phyloP scores from a whole-genome alignment of 2,329 filamentous ascomycete genomes.

The Tetracladium maxilliforme region DNA sequence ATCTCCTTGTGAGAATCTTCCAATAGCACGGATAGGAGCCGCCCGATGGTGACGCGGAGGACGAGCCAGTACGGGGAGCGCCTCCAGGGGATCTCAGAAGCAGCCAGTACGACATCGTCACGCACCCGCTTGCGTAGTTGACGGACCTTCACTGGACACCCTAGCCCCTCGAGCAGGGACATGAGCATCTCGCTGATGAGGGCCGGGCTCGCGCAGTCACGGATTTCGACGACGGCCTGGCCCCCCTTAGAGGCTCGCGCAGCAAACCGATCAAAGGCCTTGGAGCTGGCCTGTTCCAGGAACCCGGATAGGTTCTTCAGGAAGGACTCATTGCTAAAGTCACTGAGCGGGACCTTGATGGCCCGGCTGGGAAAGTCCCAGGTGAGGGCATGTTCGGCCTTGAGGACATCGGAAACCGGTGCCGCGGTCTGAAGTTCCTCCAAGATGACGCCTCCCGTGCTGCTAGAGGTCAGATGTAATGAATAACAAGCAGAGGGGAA shows the following conservation, averaged over 20 bases:
- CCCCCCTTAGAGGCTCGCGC: conserved; percentile 36
- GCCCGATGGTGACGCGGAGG: conserved; percentile 39
- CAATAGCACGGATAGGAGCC: conserved; percentile 27
- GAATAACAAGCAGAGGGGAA: conserved; percentile 2
- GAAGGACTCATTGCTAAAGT: conserved; percentile 25
- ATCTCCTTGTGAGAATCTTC: conserved; percentile 20
- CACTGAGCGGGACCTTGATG: conserved; percentile 24
- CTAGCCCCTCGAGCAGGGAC: conserved; percentile 40
- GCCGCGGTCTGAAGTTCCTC: conserved; percentile 49
- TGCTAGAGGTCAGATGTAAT: conserved; percentile 6
- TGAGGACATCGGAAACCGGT: conserved; percentile 32
- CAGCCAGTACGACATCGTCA: conserved; percentile 41
- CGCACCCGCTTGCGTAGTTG: conserved; percentile 40
- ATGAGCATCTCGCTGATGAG: conserved; percentile 46
- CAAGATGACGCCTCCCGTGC: conserved; percentile 23
- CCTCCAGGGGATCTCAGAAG: conserved; percentile 40
- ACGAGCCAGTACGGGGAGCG: conserved; percentile 47
- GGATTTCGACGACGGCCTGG: conserved; percentile 28
- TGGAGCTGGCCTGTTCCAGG: conserved; percentile 37
- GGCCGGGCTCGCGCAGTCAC: conserved; percentile 40
- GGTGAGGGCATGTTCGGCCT: conserved; percentile 30
- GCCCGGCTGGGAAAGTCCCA: conserved; percentile 46
- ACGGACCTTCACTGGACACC: conserved; percentile 17
- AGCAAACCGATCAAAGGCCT: conserved; percentile 36
- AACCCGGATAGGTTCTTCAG: conserved; percentile 31